phyloP scores from a whole-genome alignment of 2,329 filamentous ascomycete species.

The Colletotrichum higginsianum region DNA sequence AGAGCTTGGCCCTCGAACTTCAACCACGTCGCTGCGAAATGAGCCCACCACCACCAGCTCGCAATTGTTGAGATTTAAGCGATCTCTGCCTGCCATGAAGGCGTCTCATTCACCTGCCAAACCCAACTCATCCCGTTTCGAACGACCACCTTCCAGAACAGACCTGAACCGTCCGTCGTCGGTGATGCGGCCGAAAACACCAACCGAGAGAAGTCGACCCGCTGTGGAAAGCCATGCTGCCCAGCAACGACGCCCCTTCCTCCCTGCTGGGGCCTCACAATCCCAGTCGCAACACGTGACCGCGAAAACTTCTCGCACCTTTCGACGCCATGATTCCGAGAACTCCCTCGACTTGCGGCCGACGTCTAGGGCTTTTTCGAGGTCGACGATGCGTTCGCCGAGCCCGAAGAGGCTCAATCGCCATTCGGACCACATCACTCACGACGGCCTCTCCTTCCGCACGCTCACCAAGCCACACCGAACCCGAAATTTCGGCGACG shows the following conservation, averaged over 20 bases:
- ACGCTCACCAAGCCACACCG: conserved; percentile 53
- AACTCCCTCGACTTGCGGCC: conserved; percentile 72
- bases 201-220: conserved; percentile 73
- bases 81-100: conserved; percentile 74
- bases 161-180: conserved; percentile 67
- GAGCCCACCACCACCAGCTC: conserved; percentile 77
- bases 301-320: conserved; percentile 78
- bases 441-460: conserved; percentile 42
- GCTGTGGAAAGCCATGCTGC: conserved; percentile 66
- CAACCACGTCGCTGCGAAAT: conserved; percentile 67
- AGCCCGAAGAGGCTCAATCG: conserved; percentile 68
- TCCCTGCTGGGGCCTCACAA: conserved; percentile 82
- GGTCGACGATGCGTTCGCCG: conserved; percentile 72
- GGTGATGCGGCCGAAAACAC: conserved; percentile 77
- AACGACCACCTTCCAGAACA: conserved; percentile 73
- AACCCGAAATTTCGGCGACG: conserved; percentile 87
- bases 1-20: conserved; percentile 70
- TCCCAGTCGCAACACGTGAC: conserved; percentile 84
- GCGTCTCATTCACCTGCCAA: conserved; percentile 67
- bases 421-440: conserved; percentile 44
- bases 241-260: conserved; percentile 78
- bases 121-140: conserved; percentile 62
- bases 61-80: conserved; percentile 76
- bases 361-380: conserved; percentile 70
- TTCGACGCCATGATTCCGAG: conserved; percentile 89